These are phyloP conservation scores for Tetrapyrgos nigripes DNA, from an alignment of 1,284 basidiomycete species.

Conservation along the genomic window DNA sequence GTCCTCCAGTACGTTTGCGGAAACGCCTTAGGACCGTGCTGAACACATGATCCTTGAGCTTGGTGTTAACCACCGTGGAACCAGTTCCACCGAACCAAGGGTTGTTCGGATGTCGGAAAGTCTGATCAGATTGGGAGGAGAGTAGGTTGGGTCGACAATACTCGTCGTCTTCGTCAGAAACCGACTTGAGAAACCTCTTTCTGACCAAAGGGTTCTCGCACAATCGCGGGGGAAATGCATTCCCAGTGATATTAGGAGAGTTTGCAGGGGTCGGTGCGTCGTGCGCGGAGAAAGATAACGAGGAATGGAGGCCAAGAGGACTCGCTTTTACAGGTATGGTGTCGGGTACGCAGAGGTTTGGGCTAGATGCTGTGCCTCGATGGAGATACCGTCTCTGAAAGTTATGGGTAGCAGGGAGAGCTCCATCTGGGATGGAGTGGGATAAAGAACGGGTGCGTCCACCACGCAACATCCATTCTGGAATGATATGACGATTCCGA, in stretches of 20 bases:
- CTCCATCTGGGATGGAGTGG: constrained; percentile 41
- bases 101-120: constrained; percentile 38
- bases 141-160: constrained; percentile 41
- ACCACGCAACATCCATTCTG: constrained; percentile 86
- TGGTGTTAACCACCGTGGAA: constrained; percentile 91
- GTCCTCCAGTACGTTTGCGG: constrained; percentile 54
- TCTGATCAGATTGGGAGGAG: constrained; percentile 45
- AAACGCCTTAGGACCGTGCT: constrained; percentile 82
- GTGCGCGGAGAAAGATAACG: constrained; percentile 41
- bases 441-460: constrained; percentile 59
- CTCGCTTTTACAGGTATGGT: constrained; percentile 35
- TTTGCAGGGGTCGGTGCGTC: constrained; percentile 62
- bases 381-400: constrained; percentile 48
- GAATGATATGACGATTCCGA: constrained; percentile 94
- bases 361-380: constrained; percentile 67
- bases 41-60: constrained; percentile 93
- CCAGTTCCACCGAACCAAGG: constrained; percentile 86
- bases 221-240: constrained; percentile 32
- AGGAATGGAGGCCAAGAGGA: constrained; percentile 47
- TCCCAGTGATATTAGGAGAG: constrained; percentile 47
- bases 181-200: constrained; percentile 19
- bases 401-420: not conserved
- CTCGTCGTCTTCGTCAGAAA: constrained; percentile 40
- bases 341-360: constrained; percentile 53
- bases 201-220: constrained; percentile 21